Evolutionary conservation across 2,329 filamentous ascomycete species (phyloP), one percentile per base, ranked within the genome.

Genomic region (Colletotrichum siamense): DNA sequence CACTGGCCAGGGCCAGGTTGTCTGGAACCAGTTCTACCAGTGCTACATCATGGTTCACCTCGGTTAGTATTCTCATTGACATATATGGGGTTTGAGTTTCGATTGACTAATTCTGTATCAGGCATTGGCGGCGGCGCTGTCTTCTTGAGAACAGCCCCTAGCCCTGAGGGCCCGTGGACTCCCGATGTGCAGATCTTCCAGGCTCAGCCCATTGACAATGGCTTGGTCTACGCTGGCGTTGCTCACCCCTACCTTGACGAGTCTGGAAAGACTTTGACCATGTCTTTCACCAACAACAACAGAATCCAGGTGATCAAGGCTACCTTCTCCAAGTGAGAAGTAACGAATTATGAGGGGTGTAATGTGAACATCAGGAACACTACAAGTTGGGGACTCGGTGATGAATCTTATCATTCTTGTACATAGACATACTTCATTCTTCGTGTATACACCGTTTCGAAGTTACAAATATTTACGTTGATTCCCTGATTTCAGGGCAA

Each of bases 271-370:
- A 86, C 84, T 0, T 59, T 86, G 71, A 84, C 83, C 1, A 80
- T 86, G 62, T 85, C 84, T 0, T 87, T 81, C 44, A 87, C 84
- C 2, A 87, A 86, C 71, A 83, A 85, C 32, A 86, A 86, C 66
- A 81, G 82, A 52, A 85, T 84, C 9, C 82, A 86, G 68, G 79
- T 86, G 1, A 81, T 86, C 57, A 84, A 80, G 64, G 83, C 81
- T 9, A 77, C 80, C 0, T 85, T 85, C 15, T 68, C 63, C 7
- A 55, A 39, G 44, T 73, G 26, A 76, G 26, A 36, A 34, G 12
- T 12, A 9, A 15, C 30, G 3, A 15, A 30, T 34, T 0, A 32
- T 62, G 18, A 15, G 5, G 10, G 44, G 1, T 22, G n/a, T 22
- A 18, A 52, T 0, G 10, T n/a, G 10, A 2, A 22, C 1, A 3